Evolutionary conservation across 1,139 yeast species (phyloP).

Genomic region (Yamadazyma sp.): DNA sequence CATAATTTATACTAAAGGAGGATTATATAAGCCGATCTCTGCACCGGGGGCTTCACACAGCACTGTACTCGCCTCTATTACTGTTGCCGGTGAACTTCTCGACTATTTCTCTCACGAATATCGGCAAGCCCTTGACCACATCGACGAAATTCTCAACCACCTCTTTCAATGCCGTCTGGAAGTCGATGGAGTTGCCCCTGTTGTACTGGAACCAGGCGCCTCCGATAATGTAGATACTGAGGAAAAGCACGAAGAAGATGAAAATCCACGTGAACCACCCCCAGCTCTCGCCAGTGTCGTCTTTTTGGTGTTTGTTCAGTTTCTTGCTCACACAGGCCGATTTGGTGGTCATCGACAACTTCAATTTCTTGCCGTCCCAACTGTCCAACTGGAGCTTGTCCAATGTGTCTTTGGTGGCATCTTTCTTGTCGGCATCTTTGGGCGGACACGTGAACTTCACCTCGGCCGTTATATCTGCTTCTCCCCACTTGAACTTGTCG

Average conservation of each 20-base stretch:
- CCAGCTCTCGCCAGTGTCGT: conserved; percentile 51
- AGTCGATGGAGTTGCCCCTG: conserved; percentile 52
- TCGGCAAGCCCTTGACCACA: conserved; percentile 64
- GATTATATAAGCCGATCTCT: neutral
- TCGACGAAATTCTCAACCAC: conserved; percentile 69
- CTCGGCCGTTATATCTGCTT: conserved; percentile 48
- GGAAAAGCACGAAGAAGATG: conserved; percentile 62
- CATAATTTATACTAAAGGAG: neutral
- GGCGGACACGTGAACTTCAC: conserved; percentile 54
- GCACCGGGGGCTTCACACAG: conserved; percentile 62
- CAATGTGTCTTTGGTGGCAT: conserved; percentile 36
- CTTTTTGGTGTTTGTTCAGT: conserved; percentile 18
- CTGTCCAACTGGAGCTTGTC: conserved; percentile 26
- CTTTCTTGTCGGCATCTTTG: conserved; percentile 31
- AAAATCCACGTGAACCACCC: conserved; percentile 80
- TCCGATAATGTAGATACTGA: conserved; percentile 71
- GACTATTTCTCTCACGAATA: conserved; percentile 66
- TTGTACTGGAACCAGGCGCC: conserved; percentile 77
- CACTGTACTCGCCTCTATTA: conserved; percentile 86
- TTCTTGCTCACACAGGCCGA: conserved; percentile 38
- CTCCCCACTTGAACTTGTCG: conserved; percentile 74
- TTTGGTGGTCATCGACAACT: conserved; percentile 28
- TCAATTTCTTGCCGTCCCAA: conserved; percentile 34
- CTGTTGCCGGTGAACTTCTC: conserved; percentile 68
- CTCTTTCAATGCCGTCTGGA: conserved; percentile 61